phyloP scores from a whole-genome alignment of 1,139 yeast species.

The Geotrichum fermentans region DNA sequence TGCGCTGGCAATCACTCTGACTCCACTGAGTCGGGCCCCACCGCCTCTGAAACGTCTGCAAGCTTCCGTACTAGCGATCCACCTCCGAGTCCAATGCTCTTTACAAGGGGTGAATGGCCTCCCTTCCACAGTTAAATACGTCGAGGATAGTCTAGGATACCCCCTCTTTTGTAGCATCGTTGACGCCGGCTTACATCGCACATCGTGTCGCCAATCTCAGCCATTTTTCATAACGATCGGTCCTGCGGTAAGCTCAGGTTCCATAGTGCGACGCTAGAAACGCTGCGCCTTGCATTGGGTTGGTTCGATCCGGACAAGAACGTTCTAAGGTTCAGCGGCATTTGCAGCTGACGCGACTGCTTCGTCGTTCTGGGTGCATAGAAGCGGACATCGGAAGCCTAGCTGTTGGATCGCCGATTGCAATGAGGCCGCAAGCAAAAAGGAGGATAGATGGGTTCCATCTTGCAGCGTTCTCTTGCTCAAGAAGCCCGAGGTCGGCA shows the following conservation, averaged over 20 bases:
- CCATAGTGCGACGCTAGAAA: slow-evolving; percentile 38
- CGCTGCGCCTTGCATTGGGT: slow-evolving; percentile 47
- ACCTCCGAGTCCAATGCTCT: slow-evolving; percentile 44
- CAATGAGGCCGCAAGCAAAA: slow-evolving; percentile 40
- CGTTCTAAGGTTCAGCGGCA: slow-evolving; percentile 39
- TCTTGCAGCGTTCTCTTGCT: slow-evolving; percentile 44
- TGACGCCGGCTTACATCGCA: slow-evolving; percentile 47
- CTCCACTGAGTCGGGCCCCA: slow-evolving; percentile 46
- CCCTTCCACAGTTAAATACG: slow-evolving; percentile 42
- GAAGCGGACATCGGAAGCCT: slow-evolving; percentile 39
- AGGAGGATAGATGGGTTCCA: slow-evolving; percentile 42
- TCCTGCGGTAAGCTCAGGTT: slow-evolving; percentile 29
- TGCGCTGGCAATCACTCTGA: slow-evolving; percentile 34
- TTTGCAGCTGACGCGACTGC: slow-evolving; percentile 40
- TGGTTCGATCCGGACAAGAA: slow-evolving; percentile 46
- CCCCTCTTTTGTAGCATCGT: slow-evolving; percentile 40
- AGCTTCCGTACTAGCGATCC: slow-evolving; percentile 41
- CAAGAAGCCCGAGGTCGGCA: slow-evolving; percentile 42
- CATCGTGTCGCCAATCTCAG: slow-evolving; percentile 46
- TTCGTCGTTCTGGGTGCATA: slow-evolving; percentile 45
- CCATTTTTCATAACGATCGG: slow-evolving; percentile 35
- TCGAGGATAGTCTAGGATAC: slow-evolving; percentile 42
- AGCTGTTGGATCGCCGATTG: slow-evolving; percentile 35
- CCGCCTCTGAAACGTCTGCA: slow-evolving; percentile 28
- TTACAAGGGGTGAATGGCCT: slow-evolving; percentile 45